Evolutionary conservation across 1,284 basidiomycete genomes (phyloP).

Genomic region (Moesziomyces antarcticus): DNA sequence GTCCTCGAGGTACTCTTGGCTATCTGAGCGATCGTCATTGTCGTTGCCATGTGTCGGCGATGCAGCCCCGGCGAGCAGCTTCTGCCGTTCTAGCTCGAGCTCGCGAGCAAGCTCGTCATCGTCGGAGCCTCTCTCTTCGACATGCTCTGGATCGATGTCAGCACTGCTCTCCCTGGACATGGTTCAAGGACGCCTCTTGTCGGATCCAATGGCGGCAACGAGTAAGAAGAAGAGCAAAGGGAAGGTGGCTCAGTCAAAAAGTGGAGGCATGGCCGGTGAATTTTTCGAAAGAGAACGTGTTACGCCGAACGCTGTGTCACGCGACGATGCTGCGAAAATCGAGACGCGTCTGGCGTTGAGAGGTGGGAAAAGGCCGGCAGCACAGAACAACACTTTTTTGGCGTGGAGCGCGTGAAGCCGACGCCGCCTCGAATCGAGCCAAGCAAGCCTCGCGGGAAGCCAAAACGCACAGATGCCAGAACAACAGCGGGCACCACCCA

Average conservation of each 20-base stretch:
- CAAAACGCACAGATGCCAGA: conserved; percentile 4
- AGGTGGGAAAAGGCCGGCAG: not conserved
- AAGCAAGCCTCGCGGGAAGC: not conserved
- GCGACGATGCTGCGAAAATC: too few species aligned
- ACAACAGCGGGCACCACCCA: not conserved
- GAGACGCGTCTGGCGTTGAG: conserved; percentile 22
- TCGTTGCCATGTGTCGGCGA: not conserved
- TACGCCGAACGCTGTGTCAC: not conserved
- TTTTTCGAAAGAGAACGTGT: not conserved
- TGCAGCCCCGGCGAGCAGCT: conserved; percentile 20
- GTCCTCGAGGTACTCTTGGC: not conserved
- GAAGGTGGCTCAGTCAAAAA: conserved; percentile 2
- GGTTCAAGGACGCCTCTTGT: not conserved
- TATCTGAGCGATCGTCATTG: too few species aligned
- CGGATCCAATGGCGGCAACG: not conserved
- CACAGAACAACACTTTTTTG: conserved; percentile 15
- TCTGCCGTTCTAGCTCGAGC: conserved; percentile 31
- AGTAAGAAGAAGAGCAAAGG: not conserved
- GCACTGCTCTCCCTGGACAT: conserved; percentile 16
- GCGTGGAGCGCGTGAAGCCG: too few species aligned
- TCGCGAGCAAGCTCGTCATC: conserved; percentile 30
- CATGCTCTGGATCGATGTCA: not conserved
- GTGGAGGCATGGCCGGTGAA: conserved; percentile 27
- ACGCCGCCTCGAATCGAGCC: too few species aligned
- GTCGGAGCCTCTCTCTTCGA: conserved; percentile 2